These are phyloP conservation scores for Prototheca wickerhamii DNA, from an alignment of 163 green algal species.

Conservation along the genomic window DNA sequence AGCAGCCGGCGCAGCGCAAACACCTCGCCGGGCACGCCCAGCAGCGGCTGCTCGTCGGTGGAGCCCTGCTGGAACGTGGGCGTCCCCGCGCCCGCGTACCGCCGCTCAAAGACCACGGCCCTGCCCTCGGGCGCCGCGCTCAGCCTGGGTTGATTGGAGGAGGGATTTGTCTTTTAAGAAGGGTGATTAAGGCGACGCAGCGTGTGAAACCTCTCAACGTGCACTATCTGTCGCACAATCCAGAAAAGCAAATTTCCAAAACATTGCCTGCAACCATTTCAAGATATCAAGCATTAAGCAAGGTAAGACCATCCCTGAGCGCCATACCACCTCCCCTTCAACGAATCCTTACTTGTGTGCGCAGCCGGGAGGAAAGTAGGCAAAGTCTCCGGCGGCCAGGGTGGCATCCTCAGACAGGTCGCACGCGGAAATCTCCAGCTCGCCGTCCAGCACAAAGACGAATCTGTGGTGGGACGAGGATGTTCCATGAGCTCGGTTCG, in stretches of 20 bases:
- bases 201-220: too few relatives aligned
- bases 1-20: conserved; percentile 89
- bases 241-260: too few relatives aligned
- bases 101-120: conserved; percentile 65
- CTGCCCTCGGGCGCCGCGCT: conserved; percentile 13
- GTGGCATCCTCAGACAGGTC: conserved; percentile 6
- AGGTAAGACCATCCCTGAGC: too few relatives aligned
- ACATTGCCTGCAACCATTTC: too few relatives aligned
- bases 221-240: too few relatives aligned
- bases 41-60: conserved; percentile 47
- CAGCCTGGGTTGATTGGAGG: not conserved
- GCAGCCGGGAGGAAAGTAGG: conserved; percentile 62
- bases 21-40: conserved; percentile 64
- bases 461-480: conserved; percentile 41
- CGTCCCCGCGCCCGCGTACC: conserved; percentile 27
- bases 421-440: conserved; percentile 19
- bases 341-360: conserved; percentile 26
- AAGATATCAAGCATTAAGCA: too few relatives aligned
- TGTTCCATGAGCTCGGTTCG: not conserved
- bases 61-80: conserved; percentile 43
- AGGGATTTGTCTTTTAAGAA: not conserved
- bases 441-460: conserved; percentile 60
- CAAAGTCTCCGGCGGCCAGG: conserved; percentile 57
- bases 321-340: too few relatives aligned
- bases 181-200: not conserved